Evolutionary conservation across 768 basidiomycete species (phyloP).

Genomic region (Leucocoprinus leucothites): DNA sequence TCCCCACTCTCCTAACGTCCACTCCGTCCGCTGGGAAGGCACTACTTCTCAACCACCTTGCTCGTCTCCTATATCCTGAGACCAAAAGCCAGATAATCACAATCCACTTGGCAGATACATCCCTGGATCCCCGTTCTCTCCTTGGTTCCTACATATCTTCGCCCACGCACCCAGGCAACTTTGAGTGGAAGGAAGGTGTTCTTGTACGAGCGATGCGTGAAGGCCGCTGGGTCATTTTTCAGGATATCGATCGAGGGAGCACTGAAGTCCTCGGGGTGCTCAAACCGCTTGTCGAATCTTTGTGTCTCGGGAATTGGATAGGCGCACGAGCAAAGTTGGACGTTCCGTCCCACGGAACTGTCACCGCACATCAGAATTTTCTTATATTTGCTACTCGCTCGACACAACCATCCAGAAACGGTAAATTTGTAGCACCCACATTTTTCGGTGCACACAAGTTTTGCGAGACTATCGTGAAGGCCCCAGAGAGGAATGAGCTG

Average conservation of each 20-base stretch:
- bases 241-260: conserved; percentile 90
- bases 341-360: conserved; percentile 69
- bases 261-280: conserved; percentile 86
- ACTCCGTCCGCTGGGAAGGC: conserved; percentile 88
- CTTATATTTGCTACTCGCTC: conserved; percentile 90
- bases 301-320: conserved; percentile 67
- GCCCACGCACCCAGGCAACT: conserved; percentile 74
- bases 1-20: conserved; percentile 82
- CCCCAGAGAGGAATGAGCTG: conserved; percentile 68
- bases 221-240: conserved; percentile 90
- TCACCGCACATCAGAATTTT: conserved; percentile 78
- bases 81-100: conserved; percentile 69
- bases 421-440: conserved; percentile 49
- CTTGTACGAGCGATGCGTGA: conserved; percentile 85
- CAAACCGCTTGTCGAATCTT: conserved; percentile 78
- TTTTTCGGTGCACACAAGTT: conserved; percentile 91
- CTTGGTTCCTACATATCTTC: conserved; percentile 94
- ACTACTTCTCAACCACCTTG: conserved; percentile 74
- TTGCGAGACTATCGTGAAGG: conserved; percentile 57
- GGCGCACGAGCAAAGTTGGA: conserved; percentile 68
- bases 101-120: conserved; percentile 92
- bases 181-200: conserved; percentile 96
- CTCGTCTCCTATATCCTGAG: conserved; percentile 57
- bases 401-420: conserved; percentile 40
- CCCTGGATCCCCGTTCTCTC: conserved; percentile 89